Base-by-base conservation (phyloP, 345 rosid genomes). In the Sapria himalayana region DNA sequence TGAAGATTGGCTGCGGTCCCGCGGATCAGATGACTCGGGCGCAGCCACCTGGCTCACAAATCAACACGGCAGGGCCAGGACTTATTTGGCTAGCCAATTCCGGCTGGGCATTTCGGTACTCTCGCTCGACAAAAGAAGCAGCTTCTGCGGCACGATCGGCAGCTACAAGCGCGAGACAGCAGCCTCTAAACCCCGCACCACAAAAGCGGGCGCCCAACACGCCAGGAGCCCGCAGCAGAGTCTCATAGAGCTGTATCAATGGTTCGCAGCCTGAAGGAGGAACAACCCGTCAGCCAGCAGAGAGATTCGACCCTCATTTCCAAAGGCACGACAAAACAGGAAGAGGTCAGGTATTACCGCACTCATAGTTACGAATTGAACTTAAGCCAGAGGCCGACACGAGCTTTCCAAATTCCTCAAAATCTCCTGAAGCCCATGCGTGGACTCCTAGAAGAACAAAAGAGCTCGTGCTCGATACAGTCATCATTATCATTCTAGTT, bases 161-260 rank as follows among this genome's bases (percentile, higher is more conserved):
- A 25, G 68, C 81, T 17, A 76, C 93, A 23, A 81, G 57, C 31
- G 85, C 94, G 2, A 86, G 41, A 49, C 97, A 86, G 53, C 94
- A 81, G 32, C 93, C 97, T 58, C 94, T 61, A 42, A 86, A 81
- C 29, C 94, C 92, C 6, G 94, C 97, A 21, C 94, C 97, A 44
- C 97, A 78, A 61, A 81, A 81, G 18, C 97, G 74, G 1, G 85
- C 76, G 16, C 94, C 97, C 8, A 56, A 63, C 25, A 81, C 78
- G 1, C 97, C 94, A 0, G 91, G 94, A 10, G 92, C 79, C 46
- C 52, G 47, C 58, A 56, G 58, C 19, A 89, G 78, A 34, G 79
- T 77, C 65, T 60, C 56, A 46, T 74, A 76, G 24, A 86, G 71
- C 56, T 79, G 74, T 52, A 69, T 79, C 60, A 89, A 38, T 33